phyloP scores from a whole-genome alignment of 371 early-diverging fungal species.

The Mucor indicus region DNA sequence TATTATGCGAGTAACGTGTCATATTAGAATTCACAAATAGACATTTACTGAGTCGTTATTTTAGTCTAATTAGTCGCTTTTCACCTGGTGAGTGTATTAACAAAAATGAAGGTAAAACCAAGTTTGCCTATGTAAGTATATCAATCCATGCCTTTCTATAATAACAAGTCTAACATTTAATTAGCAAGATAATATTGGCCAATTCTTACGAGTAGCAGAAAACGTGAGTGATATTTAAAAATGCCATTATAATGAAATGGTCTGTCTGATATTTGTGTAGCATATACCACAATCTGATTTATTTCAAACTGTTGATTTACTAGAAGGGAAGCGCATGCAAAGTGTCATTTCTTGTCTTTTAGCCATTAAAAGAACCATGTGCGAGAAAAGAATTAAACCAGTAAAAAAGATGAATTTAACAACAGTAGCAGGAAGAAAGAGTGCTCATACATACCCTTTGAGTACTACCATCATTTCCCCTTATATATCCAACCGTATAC shows the following conservation, averaged over 20 bases:
- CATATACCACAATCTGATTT: constrained; percentile 82
- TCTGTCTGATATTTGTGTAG: no score
- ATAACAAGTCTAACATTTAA: not conserved
- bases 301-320: constrained; percentile 92
- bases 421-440: not conserved
- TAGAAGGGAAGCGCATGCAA: constrained; percentile 86
- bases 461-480: not conserved
- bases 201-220: constrained; percentile 61
- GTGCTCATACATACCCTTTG: not conserved
- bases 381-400: constrained; percentile 15
- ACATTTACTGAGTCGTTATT: not conserved
- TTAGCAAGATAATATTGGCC: constrained; percentile 82
- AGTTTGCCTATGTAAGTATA: constrained; percentile 16
- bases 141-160: not conserved
- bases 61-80: constrained; percentile 14
- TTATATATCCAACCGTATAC: not conserved
- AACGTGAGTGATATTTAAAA: constrained; percentile 23
- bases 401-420: not conserved
- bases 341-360: constrained; percentile 40
- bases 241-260: no score
- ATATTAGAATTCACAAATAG: not conserved
- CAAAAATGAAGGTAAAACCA: constrained; percentile 20
- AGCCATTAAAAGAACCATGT: constrained; percentile 20
- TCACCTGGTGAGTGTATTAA: constrained; percentile 15
- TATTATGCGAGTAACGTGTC: constrained; percentile 39